Evolutionary conservation across 192 early-diverging fungal species (phyloP).

Genomic region (Dimargaris cristalligena): DNA sequence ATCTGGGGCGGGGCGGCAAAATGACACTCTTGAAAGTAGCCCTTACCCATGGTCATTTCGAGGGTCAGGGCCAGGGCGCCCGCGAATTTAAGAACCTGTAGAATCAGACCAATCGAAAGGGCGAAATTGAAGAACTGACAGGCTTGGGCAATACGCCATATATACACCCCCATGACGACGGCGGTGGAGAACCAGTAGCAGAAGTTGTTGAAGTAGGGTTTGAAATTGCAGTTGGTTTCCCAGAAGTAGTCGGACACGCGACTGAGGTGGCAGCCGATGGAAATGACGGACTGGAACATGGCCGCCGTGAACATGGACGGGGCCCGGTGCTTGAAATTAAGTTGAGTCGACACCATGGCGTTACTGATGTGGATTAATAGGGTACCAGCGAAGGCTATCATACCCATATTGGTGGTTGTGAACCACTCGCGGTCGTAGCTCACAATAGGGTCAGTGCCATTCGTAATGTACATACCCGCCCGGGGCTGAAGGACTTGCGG

Average conservation of each 20-base stretch:
- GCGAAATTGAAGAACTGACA: neutral
- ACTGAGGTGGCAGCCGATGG: neutral
- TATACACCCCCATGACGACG: neutral
- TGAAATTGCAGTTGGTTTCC: neutral
- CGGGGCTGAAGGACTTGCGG: too few relatives aligned
- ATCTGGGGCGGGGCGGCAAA: neutral
- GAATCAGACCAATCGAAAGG: neutral
- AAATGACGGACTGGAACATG: neutral
- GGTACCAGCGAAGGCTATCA: neutral
- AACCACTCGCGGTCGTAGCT: neutral
- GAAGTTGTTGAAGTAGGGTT: neutral
- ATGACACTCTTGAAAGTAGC: neutral
- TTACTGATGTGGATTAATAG: neutral
- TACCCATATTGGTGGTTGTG: neutral
- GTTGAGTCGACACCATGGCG: neutral
- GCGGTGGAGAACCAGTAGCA: neutral
- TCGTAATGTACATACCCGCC: neutral
- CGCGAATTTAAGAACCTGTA: neutral
- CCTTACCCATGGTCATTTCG: neutral
- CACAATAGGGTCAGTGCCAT: neutral
- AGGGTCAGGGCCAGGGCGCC: neutral
- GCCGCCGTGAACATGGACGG: slow-evolving; percentile 1
- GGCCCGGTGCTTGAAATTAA: neutral
- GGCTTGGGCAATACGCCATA: neutral
- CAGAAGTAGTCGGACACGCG: neutral